A percentile compares a stretch with the other conserved stretches of the same genome.
Conservation (phyloP, 305 asterid genomes). For the Solanum hybrid region DNA sequence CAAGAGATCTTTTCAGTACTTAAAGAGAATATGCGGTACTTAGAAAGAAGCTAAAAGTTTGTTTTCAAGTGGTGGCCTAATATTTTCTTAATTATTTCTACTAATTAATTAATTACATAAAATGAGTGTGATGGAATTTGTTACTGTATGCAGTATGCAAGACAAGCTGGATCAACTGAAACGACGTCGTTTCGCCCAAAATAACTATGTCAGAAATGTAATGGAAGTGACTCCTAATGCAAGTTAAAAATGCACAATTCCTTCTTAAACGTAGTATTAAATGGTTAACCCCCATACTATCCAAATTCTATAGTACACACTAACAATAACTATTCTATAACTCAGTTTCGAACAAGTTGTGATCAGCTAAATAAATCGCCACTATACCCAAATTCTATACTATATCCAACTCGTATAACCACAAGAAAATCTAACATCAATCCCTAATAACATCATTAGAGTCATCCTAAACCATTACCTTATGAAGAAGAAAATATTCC, state of each 20-base stretch:
- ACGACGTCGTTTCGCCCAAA: slow-evolving; percentile 37
- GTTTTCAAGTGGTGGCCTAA: slow-evolving; percentile 45
- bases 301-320: no score
- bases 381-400: no score
- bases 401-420: no score
- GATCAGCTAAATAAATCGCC: no score
- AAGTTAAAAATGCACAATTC: background rate
- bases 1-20: slow-evolving; percentile 52
- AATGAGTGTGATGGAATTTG: background rate
- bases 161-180: slow-evolving; percentile 65
- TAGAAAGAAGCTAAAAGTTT: slow-evolving; percentile 58
- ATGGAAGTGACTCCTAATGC: background rate
- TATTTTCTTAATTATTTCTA: background rate
- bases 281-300: background rate
- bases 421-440: no score
- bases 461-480: no score
- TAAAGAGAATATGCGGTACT: slow-evolving; percentile 65
- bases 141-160: slow-evolving; percentile 38
- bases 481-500: no score
- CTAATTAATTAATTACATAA: background rate
- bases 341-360: no score
- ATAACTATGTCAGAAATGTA: background rate
- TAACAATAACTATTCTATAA: no score
- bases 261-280: background rate
- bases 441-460: no score